These are phyloP conservation scores for Larix kaempferi DNA, from an alignment of 75 land plant genomes.

Conservation along the genomic window DNA sequence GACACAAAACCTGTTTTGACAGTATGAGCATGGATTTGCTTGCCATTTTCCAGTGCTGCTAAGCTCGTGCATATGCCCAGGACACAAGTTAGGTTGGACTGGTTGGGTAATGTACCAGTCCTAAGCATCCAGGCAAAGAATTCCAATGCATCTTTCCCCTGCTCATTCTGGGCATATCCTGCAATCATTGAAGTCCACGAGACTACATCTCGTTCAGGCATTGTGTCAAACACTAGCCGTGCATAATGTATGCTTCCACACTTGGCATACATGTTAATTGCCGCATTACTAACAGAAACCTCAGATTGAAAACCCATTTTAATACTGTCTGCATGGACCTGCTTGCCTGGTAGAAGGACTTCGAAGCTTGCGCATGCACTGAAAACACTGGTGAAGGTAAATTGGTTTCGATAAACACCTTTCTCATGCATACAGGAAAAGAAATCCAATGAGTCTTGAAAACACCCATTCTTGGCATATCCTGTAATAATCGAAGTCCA, in stretches of 20 bases:
- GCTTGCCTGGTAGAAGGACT: constrained; percentile 36
- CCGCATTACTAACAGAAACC: constrained; percentile 33
- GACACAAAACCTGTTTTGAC: constrained; percentile 37
- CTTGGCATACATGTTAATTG: constrained; percentile 76
- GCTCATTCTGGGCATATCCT: constrained; percentile 40
- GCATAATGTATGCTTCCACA: constrained; percentile 51
- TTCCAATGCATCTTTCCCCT: constrained; percentile 38
- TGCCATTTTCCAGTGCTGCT: constrained; percentile 46
- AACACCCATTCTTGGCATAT: constrained; percentile 38
- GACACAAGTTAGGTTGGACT: constrained; percentile 45
- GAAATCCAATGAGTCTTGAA: constrained; percentile 31
- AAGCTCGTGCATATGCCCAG: constrained; percentile 55
- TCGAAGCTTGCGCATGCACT: constrained; percentile 32
- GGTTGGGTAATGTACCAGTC: constrained; percentile 28
- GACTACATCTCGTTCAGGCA: constrained; percentile 25
- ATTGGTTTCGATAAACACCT: constrained; percentile 25
- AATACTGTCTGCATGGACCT: constrained; percentile 40
- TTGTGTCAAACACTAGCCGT: constrained; percentile 24
- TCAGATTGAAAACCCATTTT: constrained; percentile 21
- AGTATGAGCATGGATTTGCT: constrained; percentile 47
- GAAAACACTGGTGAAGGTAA: constrained; percentile 50
- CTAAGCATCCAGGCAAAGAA: constrained; percentile 44
- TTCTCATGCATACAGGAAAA: constrained; percentile 29
- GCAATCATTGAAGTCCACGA: constrained; percentile 79
- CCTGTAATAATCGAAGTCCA: constrained; percentile 55